Percentiles rank a stretch among this genome's conserved stretches.
phyloP scores from a whole-genome alignment of 2,329 filamentous ascomycete genomes.

The Fusarium sp. region DNA sequence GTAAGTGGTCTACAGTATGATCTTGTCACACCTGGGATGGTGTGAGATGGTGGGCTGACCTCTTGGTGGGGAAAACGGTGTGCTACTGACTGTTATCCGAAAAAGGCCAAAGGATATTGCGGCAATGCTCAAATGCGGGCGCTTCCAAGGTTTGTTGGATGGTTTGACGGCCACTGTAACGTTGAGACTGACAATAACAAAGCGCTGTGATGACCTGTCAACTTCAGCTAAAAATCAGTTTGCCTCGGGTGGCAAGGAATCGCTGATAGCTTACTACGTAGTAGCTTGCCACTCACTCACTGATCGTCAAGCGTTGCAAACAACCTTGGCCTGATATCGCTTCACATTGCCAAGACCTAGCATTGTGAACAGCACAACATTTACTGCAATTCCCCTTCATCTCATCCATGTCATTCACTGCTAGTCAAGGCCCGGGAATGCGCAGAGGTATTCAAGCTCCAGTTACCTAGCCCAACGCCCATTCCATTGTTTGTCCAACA shows the following conservation, averaged over 20 bases:
- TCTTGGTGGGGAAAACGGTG: constrained; percentile 20
- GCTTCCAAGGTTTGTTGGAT: constrained; percentile 6
- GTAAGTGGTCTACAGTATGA: constrained; percentile 10
- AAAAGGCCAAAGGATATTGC: not conserved
- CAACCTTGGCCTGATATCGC: not conserved
- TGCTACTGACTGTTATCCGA: not conserved
- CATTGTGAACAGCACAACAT: too few species aligned
- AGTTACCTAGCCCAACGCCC: constrained; percentile 13
- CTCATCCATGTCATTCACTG: too few species aligned
- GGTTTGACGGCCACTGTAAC: constrained; percentile 3
- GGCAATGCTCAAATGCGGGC: not conserved
- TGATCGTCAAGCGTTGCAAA: constrained; percentile 8
- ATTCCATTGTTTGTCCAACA: constrained; percentile 26
- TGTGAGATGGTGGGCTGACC: not conserved
- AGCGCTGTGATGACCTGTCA: constrained; percentile 1
- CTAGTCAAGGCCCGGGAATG: constrained; percentile 13
- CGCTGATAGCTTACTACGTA: not conserved
- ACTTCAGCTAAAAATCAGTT: not conserved
- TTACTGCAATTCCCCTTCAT: too few species aligned
- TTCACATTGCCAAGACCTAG: not conserved
- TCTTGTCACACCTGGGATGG: constrained; percentile 14
- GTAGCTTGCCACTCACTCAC: constrained; percentile 11
- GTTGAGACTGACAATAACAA: constrained; percentile 7
- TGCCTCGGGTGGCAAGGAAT: constrained; percentile 1
- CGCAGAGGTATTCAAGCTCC: constrained; percentile 20